Evolutionary conservation across 495 filamentous ascomycete species (phyloP).

Genomic region (Lasiosphaeria hispida): DNA sequence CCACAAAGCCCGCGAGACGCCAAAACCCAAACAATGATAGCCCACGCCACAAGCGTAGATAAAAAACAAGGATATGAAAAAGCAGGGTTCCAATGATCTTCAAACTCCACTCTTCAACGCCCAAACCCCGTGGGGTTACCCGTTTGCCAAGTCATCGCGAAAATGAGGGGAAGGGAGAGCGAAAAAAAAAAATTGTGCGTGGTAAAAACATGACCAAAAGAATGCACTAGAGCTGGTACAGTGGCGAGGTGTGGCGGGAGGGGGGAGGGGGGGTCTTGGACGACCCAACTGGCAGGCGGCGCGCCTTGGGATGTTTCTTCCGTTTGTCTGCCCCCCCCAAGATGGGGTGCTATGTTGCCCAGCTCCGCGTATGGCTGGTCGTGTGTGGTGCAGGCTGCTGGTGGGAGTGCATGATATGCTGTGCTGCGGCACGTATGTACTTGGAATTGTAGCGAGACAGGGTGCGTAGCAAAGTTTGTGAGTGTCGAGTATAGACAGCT

Average conservation of each 20-base stretch:
- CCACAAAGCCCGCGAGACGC: no score
- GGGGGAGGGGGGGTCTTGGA: no score
- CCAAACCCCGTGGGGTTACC: neutral
- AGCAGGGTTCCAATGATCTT: neutral
- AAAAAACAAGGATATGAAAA: neutral
- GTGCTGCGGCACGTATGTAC: neutral
- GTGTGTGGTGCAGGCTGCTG: no score
- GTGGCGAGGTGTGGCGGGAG: conserved; percentile 2
- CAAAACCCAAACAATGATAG: no score
- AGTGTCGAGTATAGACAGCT: neutral
- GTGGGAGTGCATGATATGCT: neutral
- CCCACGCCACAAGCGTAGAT: neutral
- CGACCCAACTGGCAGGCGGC: no score
- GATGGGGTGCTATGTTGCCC: no score
- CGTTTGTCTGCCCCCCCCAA: no score
- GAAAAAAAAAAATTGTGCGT: neutral
- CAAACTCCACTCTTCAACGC: neutral
- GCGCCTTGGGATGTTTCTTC: no score
- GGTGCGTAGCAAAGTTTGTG: no score
- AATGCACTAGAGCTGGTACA: neutral
- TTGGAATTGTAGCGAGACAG: neutral
- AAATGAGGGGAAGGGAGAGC: neutral
- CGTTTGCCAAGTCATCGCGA: neutral
- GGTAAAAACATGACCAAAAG: neutral
- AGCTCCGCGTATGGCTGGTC: no score